Percentiles rank a stretch among this genome's conserved stretches.
Evolutionary conservation across 2,329 filamentous ascomycete genomes (phyloP).

Genomic region (Phialophora chinensis): DNA sequence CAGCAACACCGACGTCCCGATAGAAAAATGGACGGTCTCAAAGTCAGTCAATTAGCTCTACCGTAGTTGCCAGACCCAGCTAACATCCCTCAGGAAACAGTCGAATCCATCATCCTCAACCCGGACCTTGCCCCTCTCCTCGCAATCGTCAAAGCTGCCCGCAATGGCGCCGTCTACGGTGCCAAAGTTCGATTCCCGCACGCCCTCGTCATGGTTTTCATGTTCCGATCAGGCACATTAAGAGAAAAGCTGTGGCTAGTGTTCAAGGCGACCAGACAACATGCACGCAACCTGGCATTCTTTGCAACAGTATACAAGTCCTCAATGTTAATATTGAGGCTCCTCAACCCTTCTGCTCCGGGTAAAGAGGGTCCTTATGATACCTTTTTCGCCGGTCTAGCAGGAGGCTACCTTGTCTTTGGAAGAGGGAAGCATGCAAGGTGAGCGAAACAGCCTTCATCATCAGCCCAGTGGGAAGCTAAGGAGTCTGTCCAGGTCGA

Average conservation of each 20-base stretch:
- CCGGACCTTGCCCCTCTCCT: conserved; percentile 76
- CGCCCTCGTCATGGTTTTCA: conserved; percentile 95
- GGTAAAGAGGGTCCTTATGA: conserved; percentile 75
- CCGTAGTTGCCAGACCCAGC: neutral
- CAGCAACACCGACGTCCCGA: neutral
- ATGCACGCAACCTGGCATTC: conserved; percentile 87
- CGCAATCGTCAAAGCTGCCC: conserved; percentile 85
- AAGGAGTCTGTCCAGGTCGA: conserved; percentile 4
- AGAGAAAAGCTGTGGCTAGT: conserved; percentile 79
- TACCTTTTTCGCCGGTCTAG: conserved; percentile 80
- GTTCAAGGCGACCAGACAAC: conserved; percentile 83
- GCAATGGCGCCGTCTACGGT: conserved; percentile 96
- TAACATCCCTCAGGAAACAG: conserved; percentile 27
- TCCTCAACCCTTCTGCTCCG: conserved; percentile 52
- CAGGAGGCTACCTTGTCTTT: conserved; percentile 94
- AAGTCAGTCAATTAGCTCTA: neutral
- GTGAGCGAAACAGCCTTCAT: conserved; percentile 65
- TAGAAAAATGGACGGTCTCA: conserved; percentile 30
- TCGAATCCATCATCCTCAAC: conserved; percentile 35
- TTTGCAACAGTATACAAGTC: conserved; percentile 93
- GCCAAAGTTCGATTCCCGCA: conserved; percentile 98
- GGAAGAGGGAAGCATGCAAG: conserved; percentile 74
- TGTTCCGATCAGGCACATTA: conserved; percentile 92
- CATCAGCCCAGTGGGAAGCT: conserved; percentile 48
- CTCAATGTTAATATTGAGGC: conserved; percentile 75